These are phyloP conservation scores for Xylaria sp. DNA, from an alignment of 2,329 filamentous ascomycete genomes.

Conservation along the genomic window DNA sequence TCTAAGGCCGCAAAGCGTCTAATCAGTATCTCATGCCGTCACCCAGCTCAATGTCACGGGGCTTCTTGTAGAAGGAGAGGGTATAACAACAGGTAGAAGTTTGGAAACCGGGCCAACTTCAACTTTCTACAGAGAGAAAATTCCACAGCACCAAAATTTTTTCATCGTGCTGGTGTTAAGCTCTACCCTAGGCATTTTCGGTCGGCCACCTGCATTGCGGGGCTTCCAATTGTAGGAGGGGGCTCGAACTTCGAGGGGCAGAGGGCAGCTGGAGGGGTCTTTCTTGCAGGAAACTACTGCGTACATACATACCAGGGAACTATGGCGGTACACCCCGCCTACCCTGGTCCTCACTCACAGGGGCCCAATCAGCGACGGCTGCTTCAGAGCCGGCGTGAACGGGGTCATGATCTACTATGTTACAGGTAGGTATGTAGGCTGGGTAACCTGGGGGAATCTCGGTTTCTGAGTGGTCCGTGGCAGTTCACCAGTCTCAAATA, in stretches of 20 bases:
- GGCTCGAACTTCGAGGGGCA: background rate
- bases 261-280: too few species aligned
- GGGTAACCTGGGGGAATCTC: background rate
- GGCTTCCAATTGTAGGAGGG: slow-evolving; percentile 1
- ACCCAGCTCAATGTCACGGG: slow-evolving; percentile 3
- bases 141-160: slow-evolving; percentile 15
- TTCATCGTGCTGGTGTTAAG: slow-evolving; percentile 9
- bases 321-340: too few species aligned
- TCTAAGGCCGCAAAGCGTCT: slow-evolving; percentile 27
- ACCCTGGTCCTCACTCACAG: background rate
- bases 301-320: too few species aligned
- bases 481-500: background rate
- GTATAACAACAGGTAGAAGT: slow-evolving; percentile 7
- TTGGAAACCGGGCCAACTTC: slow-evolving; percentile 4
- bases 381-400: background rate
- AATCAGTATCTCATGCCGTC: slow-evolving; percentile 28
- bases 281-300: background rate
- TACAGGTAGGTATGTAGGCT: background rate
- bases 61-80: background rate
- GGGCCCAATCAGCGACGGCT: background rate
- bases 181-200: slow-evolving; percentile 7
- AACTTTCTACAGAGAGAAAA: slow-evolving; percentile 10
- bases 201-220: slow-evolving; percentile 19
- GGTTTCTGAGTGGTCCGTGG: background rate
- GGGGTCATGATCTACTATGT: too few species aligned